phyloP scores from a whole-genome alignment of 108 stramenopile species.

The Mediolabrus comicus region DNA sequence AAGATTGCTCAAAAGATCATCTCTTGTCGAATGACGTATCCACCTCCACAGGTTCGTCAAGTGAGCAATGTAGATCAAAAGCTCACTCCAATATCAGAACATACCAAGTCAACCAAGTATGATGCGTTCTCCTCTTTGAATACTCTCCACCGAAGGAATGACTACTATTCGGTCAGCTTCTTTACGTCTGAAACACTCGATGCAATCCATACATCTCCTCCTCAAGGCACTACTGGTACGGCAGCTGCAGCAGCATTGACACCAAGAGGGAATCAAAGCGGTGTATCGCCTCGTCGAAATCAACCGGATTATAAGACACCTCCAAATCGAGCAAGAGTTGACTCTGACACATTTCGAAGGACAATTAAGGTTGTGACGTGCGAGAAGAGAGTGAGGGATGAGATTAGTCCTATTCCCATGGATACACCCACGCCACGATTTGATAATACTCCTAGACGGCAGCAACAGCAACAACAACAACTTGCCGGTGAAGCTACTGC shows the following conservation, averaged over 20 bases:
- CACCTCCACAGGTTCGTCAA: not conserved
- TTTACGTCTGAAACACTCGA: conserved; percentile 27
- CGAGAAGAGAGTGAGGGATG: conserved; percentile 17
- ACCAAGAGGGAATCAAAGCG: not conserved
- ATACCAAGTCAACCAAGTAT: conserved; percentile 4
- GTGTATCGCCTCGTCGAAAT: not conserved
- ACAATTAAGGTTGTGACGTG: conserved; percentile 33
- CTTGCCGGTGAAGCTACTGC: not conserved
- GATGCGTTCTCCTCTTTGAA: conserved; percentile 13
- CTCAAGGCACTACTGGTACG: not conserved
- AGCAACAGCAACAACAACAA: not conserved
- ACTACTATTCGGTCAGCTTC: conserved; percentile 25
- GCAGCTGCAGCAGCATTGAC: not conserved
- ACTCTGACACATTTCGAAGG: conserved; percentile 19
- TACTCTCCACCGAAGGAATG: conserved; percentile 19
- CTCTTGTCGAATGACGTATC: not conserved
- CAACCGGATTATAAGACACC: conserved; percentile 17
- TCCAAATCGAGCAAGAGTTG: not conserved
- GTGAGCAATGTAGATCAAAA: not conserved
- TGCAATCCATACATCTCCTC: conserved; percentile 17
- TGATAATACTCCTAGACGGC: not conserved
- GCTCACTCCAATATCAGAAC: conserved; percentile 11
- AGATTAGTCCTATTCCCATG: conserved; percentile 28
- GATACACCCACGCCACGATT: conserved; percentile 2
- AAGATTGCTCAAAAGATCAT: not conserved